A percentile compares a stretch with the other conserved stretches of the same genome.
Conservation (phyloP, 768 basidiomycete species). For the Phlegmacium glaucopus region DNA sequence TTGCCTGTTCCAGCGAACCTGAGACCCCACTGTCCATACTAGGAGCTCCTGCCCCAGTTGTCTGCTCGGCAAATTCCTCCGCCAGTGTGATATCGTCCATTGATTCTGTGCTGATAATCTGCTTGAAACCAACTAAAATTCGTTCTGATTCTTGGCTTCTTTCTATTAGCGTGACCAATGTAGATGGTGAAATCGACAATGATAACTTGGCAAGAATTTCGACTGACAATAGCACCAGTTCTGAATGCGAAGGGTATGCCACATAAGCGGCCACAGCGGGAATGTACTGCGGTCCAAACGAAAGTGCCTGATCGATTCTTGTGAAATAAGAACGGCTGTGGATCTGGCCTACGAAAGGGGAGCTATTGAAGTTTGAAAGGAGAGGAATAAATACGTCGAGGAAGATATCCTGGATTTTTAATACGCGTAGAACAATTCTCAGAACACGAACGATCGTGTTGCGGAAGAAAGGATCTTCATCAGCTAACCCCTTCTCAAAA, state of each 20-base stretch:
- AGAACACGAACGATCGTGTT: conserved; percentile 78
- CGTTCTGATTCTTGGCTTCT: conserved; percentile 82
- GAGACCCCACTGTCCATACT: conserved; percentile 40
- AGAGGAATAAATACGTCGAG: conserved; percentile 83
- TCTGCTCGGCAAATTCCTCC: conserved; percentile 57
- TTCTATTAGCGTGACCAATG: conserved; percentile 75
- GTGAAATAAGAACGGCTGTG: conserved; percentile 69
- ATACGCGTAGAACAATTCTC: conserved; percentile 73
- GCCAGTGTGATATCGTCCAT: conserved; percentile 56
- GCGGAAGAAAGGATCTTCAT: conserved; percentile 68
- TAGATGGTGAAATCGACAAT: conserved; percentile 61
- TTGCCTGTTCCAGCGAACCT: conserved; percentile 59
- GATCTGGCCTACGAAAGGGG: conserved; percentile 48
- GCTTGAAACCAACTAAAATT: conserved; percentile 76
- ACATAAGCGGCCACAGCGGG: conserved; percentile 84
- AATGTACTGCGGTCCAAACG: conserved; percentile 67
- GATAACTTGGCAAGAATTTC: conserved; percentile 73
- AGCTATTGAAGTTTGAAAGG: conserved; percentile 55
- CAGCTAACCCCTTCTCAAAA: conserved; percentile 66
- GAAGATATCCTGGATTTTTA: conserved; percentile 88
- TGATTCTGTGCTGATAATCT: conserved; percentile 60
- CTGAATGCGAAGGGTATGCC: conserved; percentile 63
- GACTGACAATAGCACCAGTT: conserved; percentile 73
- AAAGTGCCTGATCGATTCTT: conserved; percentile 70
- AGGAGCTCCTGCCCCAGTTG: conserved; percentile 73